phyloP scores from a whole-genome alignment of 345 rosid genomes.

The Lumnitzera littorea region DNA sequence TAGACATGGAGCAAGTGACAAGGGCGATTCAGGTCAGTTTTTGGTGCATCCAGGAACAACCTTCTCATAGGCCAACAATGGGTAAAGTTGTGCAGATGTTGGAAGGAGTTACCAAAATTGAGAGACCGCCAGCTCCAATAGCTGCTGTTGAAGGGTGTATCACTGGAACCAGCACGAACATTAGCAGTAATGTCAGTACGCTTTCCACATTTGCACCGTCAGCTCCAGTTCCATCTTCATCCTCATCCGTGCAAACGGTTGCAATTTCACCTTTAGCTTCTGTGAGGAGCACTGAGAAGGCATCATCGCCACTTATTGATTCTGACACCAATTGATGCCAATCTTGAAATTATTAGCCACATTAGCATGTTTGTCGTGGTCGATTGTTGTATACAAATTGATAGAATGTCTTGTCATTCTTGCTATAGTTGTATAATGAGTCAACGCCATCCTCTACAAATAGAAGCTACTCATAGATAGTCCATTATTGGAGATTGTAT shows the following conservation, averaged over 20 bases:
- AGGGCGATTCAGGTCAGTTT: slow-evolving; percentile 37
- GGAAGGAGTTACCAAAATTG: slow-evolving; percentile 42
- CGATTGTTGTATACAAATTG: too few relatives aligned
- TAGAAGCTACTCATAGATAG: too few relatives aligned
- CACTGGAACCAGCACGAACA: slow-evolving; percentile 25
- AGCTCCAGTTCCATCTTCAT: slow-evolving; percentile 37
- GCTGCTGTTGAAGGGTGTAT: slow-evolving; percentile 19
- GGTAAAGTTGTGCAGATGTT: slow-evolving; percentile 53
- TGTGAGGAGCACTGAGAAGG: slow-evolving; percentile 23
- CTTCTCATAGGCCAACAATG: slow-evolving; percentile 54
- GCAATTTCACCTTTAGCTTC: slow-evolving; percentile 37
- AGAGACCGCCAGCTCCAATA: slow-evolving; percentile 43
- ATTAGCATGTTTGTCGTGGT: too few relatives aligned
- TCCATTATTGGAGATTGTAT: too few relatives aligned
- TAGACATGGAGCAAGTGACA: slow-evolving; percentile 35
- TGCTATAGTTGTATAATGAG: too few relatives aligned
- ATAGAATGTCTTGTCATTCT: too few relatives aligned
- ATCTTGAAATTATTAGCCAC: too few relatives aligned
- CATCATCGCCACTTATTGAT: slow-evolving; percentile 24
- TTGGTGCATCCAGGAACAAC: slow-evolving; percentile 55
- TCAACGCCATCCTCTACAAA: too few relatives aligned
- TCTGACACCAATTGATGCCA: slow-evolving; percentile 14
- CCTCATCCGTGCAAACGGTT: slow-evolving; percentile 32
- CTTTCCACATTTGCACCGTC: slow-evolving; percentile 38
- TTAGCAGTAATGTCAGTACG: slow-evolving; percentile 28